Evolutionary conservation across 1,139 yeast species (phyloP), one percentile per base, ranked within the genome.

Genomic region (Yamadazyma conglobata): DNA sequence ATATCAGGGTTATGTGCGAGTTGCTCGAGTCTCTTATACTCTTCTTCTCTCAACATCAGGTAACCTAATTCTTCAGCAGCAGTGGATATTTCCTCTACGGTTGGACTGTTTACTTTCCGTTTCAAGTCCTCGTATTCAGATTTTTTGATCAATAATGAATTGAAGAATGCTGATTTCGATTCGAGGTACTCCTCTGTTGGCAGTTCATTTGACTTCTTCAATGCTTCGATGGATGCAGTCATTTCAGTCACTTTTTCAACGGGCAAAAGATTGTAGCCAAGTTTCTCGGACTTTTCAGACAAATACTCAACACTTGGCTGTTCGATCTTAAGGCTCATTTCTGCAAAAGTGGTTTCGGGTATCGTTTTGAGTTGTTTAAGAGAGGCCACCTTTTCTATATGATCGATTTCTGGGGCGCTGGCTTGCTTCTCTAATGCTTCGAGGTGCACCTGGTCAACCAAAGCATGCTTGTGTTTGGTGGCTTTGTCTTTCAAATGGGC

Each of bases 401-500:
- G 60, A 7, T 32, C 31, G 14, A 38, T 13, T 16, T 42, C 47
- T 3, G 73, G 72, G n/a, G 30, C 18, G n/a, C 40, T 35, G 2
- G 45, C 37, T 2, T 18, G 37, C 13, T 33, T 25, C 19, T 37
- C 19, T 26, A 52, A 30, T 3, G 18, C 25, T 3, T 40, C 37
- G 25, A 40, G 36, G 1, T 46, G 44, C 3, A 33, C 15, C 4
- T 25, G 19, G 6, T 40, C 22, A 5, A 48, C 12, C 5, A 43
- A 20, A 2, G 24, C 24, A 25, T 39, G 42, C 8, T 38, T 33
- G 5, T 35, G 22, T 4, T 15, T 32, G 8, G 29, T 22, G 1
- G 61, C 58, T 32, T 60, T 56, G 2, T 45, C 46, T 3, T 40
- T 35, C 6, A 67, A 22, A 29, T 50, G 54, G 0, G 54, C 54